phyloP scores from a whole-genome alignment of 208 protist genomes.

The Balamuthia mandrillaris region DNA sequence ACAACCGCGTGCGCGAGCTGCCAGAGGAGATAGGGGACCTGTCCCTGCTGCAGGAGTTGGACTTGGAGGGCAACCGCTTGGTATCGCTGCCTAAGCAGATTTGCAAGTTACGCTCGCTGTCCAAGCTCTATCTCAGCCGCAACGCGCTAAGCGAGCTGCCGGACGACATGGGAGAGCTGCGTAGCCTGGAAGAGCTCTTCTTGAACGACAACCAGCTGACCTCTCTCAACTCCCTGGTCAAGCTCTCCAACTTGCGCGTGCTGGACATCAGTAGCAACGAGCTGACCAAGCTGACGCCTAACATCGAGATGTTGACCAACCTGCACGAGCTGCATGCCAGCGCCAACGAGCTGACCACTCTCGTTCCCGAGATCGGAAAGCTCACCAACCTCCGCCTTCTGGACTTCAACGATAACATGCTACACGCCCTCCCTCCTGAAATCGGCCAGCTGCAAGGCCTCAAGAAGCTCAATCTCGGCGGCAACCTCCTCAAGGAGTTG shows the following conservation, averaged over 20 bases:
- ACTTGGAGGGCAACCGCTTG: slow-evolving; percentile 50
- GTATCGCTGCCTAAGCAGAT: slow-evolving; percentile 35
- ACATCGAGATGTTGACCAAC: slow-evolving; percentile 6
- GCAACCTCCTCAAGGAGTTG: neutral
- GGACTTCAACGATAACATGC: slow-evolving; percentile 45
- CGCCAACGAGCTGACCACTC: slow-evolving; percentile 48
- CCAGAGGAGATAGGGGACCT: slow-evolving; percentile 43
- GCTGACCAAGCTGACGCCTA: slow-evolving; percentile 12
- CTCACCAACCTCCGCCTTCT: slow-evolving; percentile 38
- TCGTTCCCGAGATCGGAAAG: slow-evolving; percentile 32
- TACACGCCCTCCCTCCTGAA: slow-evolving; percentile 12
- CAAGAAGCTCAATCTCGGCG: neutral
- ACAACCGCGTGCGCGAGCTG: slow-evolving; percentile 45
- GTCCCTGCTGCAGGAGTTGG: slow-evolving; percentile 19
- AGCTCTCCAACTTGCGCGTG: slow-evolving; percentile 28
- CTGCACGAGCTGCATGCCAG: slow-evolving; percentile 45
- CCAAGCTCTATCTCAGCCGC: slow-evolving; percentile 49
- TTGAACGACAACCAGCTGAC: slow-evolving; percentile 50
- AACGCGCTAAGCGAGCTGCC: slow-evolving; percentile 39
- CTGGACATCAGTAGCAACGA: slow-evolving; percentile 39
- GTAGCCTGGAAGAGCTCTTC: slow-evolving; percentile 36
- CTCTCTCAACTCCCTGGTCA: neutral
- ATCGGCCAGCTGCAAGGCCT: neutral
- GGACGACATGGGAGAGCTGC: slow-evolving; percentile 26
- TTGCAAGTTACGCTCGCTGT: slow-evolving; percentile 21